phyloP scores from a whole-genome alignment of 1,284 basidiomycete genomes.

The Austroboletus olivaceoglutinosus region DNA sequence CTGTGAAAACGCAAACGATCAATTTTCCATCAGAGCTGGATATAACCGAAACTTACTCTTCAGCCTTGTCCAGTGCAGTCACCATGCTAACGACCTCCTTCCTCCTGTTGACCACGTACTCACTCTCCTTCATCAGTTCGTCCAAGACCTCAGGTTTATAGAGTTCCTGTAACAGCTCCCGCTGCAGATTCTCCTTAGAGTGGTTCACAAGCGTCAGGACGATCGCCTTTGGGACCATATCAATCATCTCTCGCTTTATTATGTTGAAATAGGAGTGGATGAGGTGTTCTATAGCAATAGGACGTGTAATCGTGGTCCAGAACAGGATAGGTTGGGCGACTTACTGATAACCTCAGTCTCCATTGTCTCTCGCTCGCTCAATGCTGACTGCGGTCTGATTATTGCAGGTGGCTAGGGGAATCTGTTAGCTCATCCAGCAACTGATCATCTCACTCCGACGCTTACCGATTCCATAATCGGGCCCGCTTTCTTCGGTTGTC shows the following conservation, averaged over 20 bases:
- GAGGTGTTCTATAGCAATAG: conserved; percentile 65
- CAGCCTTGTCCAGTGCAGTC: conserved; percentile 85
- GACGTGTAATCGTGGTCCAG: background rate
- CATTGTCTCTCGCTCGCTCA: conserved; percentile 95
- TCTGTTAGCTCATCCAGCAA: background rate
- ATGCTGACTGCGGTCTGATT: conserved; percentile 89
- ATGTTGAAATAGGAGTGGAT: conserved; percentile 96
- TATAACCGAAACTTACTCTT: conserved; percentile 61
- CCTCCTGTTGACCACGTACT: conserved; percentile 77
- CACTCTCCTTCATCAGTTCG: conserved; percentile 90
- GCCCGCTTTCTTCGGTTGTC: conserved; percentile 64
- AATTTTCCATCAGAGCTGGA: conserved; percentile 1
- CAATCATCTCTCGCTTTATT: conserved; percentile 98
- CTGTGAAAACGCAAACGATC: conserved; percentile 11
- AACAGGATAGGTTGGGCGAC: conserved; percentile 36
- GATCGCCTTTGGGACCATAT: conserved; percentile 99
- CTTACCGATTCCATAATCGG: conserved; percentile 78
- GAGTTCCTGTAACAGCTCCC: conserved; percentile 83
- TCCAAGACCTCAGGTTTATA: conserved; percentile 92
- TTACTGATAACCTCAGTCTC: conserved; percentile 99
- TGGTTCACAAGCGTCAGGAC: conserved; percentile 89
- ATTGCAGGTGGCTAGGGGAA: conserved; percentile 69
- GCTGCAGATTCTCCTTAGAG: conserved; percentile 91
- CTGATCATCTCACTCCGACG: background rate
- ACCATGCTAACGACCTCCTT: conserved; percentile 92